Conservation (phyloP, 345 rosid species). For the Camelina neglecta region DNA sequence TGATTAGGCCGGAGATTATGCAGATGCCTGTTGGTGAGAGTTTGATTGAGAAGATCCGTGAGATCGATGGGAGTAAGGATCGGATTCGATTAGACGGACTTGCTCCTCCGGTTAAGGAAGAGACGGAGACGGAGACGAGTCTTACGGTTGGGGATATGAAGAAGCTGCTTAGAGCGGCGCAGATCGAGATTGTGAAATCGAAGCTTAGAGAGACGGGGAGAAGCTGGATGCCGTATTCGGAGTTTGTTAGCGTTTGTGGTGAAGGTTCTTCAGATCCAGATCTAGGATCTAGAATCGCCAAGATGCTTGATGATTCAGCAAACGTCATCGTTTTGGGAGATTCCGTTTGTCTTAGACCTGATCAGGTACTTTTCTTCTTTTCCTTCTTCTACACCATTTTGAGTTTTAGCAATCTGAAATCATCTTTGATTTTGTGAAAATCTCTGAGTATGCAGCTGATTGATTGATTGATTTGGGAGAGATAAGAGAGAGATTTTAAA, state of each 20-base stretch:
- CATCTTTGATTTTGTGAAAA: neutral
- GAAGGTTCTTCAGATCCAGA: constrained; percentile 72
- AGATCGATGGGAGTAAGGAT: constrained; percentile 55
- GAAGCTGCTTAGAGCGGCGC: constrained; percentile 78
- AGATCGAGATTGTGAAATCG: constrained; percentile 69
- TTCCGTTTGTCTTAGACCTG: constrained; percentile 70
- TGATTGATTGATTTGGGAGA: constrained; percentile 42
- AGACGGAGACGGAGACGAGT: constrained; percentile 36
- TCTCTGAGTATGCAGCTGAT: constrained; percentile 42
- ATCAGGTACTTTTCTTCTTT: constrained; percentile 60
- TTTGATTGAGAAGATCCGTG: constrained; percentile 63
- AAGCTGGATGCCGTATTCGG: constrained; percentile 64
- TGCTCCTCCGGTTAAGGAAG: constrained; percentile 31
- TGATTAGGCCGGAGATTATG: constrained; percentile 46
- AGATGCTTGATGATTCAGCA: constrained; percentile 78
- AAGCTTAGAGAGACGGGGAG: constrained; percentile 63
- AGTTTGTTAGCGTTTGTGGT: constrained; percentile 64
- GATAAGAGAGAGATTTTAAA: constrained; percentile 25
- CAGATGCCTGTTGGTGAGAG: constrained; percentile 51
- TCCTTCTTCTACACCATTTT: neutral
- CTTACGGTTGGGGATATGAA: constrained; percentile 71
- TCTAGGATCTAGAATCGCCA: constrained; percentile 58
- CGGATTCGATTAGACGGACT: constrained; percentile 69
- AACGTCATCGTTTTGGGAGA: constrained; percentile 77
- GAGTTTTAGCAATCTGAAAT: neutral